A percentile compares a stretch with the other conserved stretches of the same genome.
These are phyloP conservation scores for Monoraphidium neglectum DNA, from an alignment of 139 green algal species.

Conservation along the genomic window DNA sequence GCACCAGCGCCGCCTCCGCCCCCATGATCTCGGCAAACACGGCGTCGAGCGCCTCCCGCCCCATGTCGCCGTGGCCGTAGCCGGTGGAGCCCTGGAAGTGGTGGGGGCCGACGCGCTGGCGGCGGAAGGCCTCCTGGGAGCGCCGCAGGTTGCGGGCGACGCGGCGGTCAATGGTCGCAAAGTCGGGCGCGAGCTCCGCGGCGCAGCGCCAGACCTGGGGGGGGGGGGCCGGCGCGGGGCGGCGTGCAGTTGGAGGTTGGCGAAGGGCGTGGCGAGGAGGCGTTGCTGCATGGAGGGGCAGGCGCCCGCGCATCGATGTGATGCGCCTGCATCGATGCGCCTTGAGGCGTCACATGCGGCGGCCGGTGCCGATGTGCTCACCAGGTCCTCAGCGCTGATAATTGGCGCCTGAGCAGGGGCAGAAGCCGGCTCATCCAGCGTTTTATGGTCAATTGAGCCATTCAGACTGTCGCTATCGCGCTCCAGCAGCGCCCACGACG, in stretches of 20 bases:
- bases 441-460: no score
- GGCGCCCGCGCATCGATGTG: no score
- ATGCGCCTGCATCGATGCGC: not conserved
- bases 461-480: no score
- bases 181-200: slow-evolving; percentile 52
- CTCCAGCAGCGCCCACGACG: no score
- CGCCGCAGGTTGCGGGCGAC: slow-evolving; percentile 69
- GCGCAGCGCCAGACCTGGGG: slow-evolving; percentile 57
- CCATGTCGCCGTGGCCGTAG: slow-evolving; percentile 93
- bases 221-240: not conserved
- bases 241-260: not conserved
- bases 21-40: slow-evolving; percentile 85
- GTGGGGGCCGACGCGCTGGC: slow-evolving; percentile 75
- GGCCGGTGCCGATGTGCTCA: no score
- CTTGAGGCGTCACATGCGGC: not conserved
- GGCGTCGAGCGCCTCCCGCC: slow-evolving; percentile 68
- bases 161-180: slow-evolving; percentile 70
- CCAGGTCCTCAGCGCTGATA: no score
- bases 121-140: slow-evolving; percentile 69
- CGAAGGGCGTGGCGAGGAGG: no score
- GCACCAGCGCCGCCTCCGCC: slow-evolving; percentile 84
- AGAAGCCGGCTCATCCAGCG: no score
- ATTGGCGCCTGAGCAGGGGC: no score
- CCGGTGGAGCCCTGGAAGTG: slow-evolving; percentile 92
- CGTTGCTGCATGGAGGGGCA: no score